These are phyloP conservation scores for Salix dunnii DNA, from an alignment of 345 rosid genomes.

Conservation along the genomic window DNA sequence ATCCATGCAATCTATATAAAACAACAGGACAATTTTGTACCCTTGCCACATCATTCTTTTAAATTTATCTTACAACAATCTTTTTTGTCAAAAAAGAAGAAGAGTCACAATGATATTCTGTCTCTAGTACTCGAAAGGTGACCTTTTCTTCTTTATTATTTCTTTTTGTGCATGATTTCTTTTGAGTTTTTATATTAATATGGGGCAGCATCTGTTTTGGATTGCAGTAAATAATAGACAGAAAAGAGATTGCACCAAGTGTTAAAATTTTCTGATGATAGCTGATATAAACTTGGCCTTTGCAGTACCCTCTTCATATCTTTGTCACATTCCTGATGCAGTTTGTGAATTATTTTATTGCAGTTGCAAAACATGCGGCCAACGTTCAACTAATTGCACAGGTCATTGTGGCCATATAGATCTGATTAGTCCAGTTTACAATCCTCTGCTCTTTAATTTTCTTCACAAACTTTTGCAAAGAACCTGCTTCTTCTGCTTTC, in stretches of 20 bases:
- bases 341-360: conserved; percentile 24
- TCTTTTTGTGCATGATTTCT: neutral
- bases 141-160: neutral
- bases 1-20: neutral
- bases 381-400: conserved; percentile 52
- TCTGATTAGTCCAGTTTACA: conserved; percentile 64
- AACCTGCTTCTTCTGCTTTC: conserved; percentile 65
- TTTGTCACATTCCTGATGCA: conserved; percentile 3
- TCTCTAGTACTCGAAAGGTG: neutral
- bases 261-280: neutral
- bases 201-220: neutral
- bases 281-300: neutral
- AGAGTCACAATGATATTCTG: neutral
- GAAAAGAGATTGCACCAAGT: neutral
- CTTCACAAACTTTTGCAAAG: conserved; percentile 55
- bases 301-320: neutral
- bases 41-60: neutral
- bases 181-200: neutral
- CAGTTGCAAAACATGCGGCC: conserved; percentile 85
- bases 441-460: conserved; percentile 67
- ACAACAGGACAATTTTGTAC: neutral
- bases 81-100: neutral
- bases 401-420: conserved; percentile 95
- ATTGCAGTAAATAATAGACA: neutral
- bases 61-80: neutral